Conservation (phyloP, 2,329 filamentous ascomycete genomes). For the Stenocarpella maydis region DNA sequence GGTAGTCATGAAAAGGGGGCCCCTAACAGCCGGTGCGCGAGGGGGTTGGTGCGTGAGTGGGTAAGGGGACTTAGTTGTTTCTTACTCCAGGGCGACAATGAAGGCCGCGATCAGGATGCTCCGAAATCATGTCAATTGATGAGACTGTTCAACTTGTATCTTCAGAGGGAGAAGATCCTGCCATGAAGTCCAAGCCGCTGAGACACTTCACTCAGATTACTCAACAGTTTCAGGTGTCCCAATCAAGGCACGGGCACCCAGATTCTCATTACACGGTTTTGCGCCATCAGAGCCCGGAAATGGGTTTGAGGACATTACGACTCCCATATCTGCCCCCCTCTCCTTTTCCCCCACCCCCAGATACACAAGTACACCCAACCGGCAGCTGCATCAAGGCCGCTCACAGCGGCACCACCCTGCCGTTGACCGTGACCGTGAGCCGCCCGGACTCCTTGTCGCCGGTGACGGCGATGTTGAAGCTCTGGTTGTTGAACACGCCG, state of each 20-base stretch:
- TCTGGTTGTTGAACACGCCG: slow-evolving; percentile 13
- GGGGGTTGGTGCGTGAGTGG: too few relatives aligned
- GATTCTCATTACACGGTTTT: not conserved
- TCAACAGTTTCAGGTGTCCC: not conserved
- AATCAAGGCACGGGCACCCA: not conserved
- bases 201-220: not conserved
- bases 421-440: slow-evolving; percentile 7
- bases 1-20: too few relatives aligned
- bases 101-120: not conserved
- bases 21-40: too few relatives aligned
- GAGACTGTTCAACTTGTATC: not conserved
- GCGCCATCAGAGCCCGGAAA: not conserved
- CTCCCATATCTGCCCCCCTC: not conserved
- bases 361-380: too few relatives aligned
- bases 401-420: not conserved
- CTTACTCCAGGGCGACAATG: too few relatives aligned
- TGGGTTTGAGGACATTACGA: too few relatives aligned
- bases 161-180: not conserved
- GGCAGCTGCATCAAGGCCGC: not conserved
- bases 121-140: too few relatives aligned
- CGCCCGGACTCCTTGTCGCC: slow-evolving; percentile 10
- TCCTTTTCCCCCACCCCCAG: too few relatives aligned
- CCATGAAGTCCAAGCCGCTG: not conserved
- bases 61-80: too few relatives aligned
- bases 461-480: slow-evolving; percentile 12